phyloP scores from a whole-genome alignment of 139 green algal species.

The Micractinium conductrix region DNA sequence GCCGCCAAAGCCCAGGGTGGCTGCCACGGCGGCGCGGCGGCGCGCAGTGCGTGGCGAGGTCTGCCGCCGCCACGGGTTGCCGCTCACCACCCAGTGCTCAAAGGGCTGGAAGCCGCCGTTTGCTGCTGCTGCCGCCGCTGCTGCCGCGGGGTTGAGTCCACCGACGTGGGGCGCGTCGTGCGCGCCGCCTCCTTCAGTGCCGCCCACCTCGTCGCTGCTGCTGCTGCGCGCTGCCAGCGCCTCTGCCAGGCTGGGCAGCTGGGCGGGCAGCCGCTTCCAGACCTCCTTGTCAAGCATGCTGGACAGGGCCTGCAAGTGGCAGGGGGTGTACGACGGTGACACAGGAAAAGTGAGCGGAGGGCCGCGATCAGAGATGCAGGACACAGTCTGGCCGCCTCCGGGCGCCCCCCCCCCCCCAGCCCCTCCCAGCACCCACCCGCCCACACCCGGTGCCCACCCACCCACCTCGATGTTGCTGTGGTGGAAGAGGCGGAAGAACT shows the following conservation, averaged over 20 bases:
- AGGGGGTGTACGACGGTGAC: too few relatives aligned
- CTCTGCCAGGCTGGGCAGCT: conserved; percentile 10
- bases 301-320: conserved; percentile 40
- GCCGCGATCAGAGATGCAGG: too few relatives aligned
- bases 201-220: conserved; percentile 6
- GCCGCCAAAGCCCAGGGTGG: conserved; percentile 33
- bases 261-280: conserved; percentile 58
- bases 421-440: not conserved
- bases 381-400: not conserved
- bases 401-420: too few relatives aligned
- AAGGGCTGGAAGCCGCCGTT: conserved; percentile 32
- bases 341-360: too few relatives aligned
- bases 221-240: conserved; percentile 12
- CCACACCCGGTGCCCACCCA: too few relatives aligned
- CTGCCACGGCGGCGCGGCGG: not conserved
- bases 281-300: conserved; percentile 64
- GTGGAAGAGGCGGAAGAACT: conserved; percentile 60
- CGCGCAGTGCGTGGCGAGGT: conserved; percentile 4
- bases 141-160: not conserved
- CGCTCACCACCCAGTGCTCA: conserved; percentile 30
- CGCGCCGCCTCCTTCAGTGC: not conserved
- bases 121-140: not conserved
- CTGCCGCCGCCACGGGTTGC: conserved; percentile 57
- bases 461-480: conserved; percentile 54
- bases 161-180: not conserved